These are phyloP conservation scores for Mucor sp. DNA, from an alignment of 371 early-diverging fungal species.

Conservation along the genomic window DNA sequence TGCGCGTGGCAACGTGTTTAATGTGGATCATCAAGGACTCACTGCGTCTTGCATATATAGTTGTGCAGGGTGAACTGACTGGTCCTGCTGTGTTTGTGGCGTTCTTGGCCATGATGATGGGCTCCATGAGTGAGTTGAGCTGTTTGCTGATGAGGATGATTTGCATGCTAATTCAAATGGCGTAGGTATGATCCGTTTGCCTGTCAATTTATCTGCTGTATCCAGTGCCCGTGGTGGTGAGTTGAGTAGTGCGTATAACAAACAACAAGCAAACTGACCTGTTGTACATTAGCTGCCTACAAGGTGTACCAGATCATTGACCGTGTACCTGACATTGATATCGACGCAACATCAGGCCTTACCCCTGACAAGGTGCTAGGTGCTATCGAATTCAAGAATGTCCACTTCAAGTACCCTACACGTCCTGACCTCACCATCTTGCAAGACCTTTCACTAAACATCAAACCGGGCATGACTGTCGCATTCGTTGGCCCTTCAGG, in stretches of 20 bases:
- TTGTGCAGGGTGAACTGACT: slow-evolving; percentile 45
- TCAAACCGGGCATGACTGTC: slow-evolving; percentile 64
- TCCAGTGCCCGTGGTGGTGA: slow-evolving; percentile 56
- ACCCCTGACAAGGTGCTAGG: slow-evolving; percentile 34
- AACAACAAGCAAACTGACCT: too few species aligned
- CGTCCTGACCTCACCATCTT: slow-evolving; percentile 62
- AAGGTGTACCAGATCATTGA: slow-evolving; percentile 80
- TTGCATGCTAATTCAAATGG: background rate
- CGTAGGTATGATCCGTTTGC: slow-evolving; percentile 31
- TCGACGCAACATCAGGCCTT: slow-evolving; percentile 46
- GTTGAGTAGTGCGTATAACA: too few species aligned
- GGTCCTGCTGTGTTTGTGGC: slow-evolving; percentile 66
- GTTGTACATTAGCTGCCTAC: slow-evolving; percentile 49
- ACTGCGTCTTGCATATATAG: background rate
- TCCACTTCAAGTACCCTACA: slow-evolving; percentile 74
- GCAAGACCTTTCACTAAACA: slow-evolving; percentile 54
- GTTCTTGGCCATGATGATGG: slow-evolving; percentile 73
- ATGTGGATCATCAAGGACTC: too few species aligned
- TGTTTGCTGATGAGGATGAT: background rate
- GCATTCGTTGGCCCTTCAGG: slow-evolving; percentile 75
- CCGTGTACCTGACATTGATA: slow-evolving; percentile 69
- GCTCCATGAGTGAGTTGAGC: slow-evolving; percentile 13
- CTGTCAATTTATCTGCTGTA: slow-evolving; percentile 65
- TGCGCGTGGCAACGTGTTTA: too few species aligned
- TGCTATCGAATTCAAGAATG: slow-evolving; percentile 65